Conservation (phyloP, 2,329 filamentous ascomycete genomes). For the Parasarocladium wereldwijsianum region DNA sequence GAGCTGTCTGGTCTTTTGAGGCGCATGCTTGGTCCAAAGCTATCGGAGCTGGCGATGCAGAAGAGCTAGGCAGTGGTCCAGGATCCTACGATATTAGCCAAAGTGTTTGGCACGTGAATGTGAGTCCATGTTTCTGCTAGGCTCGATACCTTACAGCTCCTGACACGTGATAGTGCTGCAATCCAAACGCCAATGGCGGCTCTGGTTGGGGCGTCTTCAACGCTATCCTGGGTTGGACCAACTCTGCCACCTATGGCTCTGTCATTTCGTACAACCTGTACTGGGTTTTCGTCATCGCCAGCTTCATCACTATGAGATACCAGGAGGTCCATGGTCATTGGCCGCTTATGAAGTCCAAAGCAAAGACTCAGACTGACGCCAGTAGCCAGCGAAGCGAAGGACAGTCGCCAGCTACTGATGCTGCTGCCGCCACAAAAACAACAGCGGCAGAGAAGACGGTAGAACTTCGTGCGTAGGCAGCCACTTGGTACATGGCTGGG, state of each 20-base stretch:
- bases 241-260: slow-evolving; percentile 76
- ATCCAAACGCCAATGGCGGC: slow-evolving; percentile 54
- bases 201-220: slow-evolving; percentile 83
- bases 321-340: neutral
- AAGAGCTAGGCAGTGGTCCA: slow-evolving; percentile 41
- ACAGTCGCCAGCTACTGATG: neutral
- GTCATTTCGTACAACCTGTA: slow-evolving; percentile 81
- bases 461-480: no score
- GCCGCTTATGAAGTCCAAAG: neutral
- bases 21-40: slow-evolving; percentile 52
- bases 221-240: slow-evolving; percentile 72
- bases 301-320: slow-evolving; percentile 2
- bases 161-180: slow-evolving; percentile 50
- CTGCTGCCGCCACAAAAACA: neutral
- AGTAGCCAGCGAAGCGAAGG: neutral
- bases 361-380: neutral
- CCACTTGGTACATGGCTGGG: no score
- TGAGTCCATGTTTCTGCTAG: slow-evolving; percentile 21
- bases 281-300: slow-evolving; percentile 40
- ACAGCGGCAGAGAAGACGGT: slow-evolving; percentile 1
- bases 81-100: slow-evolving; percentile 68
- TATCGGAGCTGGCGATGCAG: slow-evolving; percentile 40
- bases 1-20: slow-evolving; percentile 62
- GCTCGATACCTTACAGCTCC: slow-evolving; percentile 4
- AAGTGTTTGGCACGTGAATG: slow-evolving; percentile 73